These are phyloP conservation scores for Starmerella stigmatis DNA, from an alignment of 805 yeast species.

Conservation along the genomic window DNA sequence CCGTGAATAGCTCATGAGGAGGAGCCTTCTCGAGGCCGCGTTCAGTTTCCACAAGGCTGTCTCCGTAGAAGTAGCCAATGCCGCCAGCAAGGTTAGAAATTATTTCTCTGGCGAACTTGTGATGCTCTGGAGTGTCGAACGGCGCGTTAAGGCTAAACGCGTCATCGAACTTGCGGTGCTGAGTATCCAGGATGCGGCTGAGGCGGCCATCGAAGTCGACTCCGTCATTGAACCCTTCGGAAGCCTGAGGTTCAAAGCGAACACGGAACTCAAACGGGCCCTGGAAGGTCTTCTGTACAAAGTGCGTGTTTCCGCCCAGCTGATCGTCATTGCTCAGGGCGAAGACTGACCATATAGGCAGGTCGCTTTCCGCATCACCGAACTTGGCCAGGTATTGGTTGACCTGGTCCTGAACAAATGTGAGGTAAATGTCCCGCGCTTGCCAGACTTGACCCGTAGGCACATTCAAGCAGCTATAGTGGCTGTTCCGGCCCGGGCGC, in stretches of 20 bases:
- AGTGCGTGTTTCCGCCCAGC: slow-evolving; percentile 68
- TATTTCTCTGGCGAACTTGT: slow-evolving; percentile 64
- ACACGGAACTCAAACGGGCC: slow-evolving; percentile 71
- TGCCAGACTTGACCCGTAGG: slow-evolving; percentile 69
- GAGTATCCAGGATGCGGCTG: slow-evolving; percentile 32
- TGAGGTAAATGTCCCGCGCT: slow-evolving; percentile 63
- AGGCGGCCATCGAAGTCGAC: slow-evolving; percentile 26
- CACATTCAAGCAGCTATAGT: slow-evolving; percentile 56
- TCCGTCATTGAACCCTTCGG: slow-evolving; percentile 14
- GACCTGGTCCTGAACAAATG: slow-evolving; percentile 62
- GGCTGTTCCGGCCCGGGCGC: slow-evolving; percentile 36
- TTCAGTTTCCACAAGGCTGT: slow-evolving; percentile 62
- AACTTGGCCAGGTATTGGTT: slow-evolving; percentile 34
- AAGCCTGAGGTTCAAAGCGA: slow-evolving; percentile 37
- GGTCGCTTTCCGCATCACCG: slow-evolving; percentile 29
- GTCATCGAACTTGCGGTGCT: slow-evolving; percentile 29
- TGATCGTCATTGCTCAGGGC: slow-evolving; percentile 48
- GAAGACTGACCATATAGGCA: slow-evolving; percentile 37
- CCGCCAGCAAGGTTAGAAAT: slow-evolving; percentile 84
- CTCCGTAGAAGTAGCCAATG: slow-evolving; percentile 77
- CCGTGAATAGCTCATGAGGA: slow-evolving; percentile 50
- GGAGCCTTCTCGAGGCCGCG: slow-evolving; percentile 27
- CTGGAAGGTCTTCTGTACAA: slow-evolving; percentile 61
- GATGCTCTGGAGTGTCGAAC: slow-evolving; percentile 35
- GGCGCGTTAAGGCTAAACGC: slow-evolving; percentile 38